Evolutionary conservation across 1,139 yeast genomes (phyloP), one percentile per base, ranked within the genome.

Genomic region (Candida neerlandica): DNA sequence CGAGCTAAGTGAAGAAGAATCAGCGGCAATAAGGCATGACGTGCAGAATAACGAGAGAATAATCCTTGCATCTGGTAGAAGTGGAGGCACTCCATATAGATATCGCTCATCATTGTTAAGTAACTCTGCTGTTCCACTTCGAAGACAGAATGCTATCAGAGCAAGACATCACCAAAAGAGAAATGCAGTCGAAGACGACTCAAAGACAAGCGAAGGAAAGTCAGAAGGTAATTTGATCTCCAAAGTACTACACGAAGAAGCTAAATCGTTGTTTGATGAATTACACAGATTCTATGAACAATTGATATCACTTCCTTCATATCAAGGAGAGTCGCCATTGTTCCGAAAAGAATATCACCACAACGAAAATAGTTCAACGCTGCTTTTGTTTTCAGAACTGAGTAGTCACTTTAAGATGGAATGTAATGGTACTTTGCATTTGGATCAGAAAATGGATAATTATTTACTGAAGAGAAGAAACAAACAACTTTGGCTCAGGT

Each of bases 11-110:
- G 48, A 47, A 14, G 52, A 51, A 46, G 63, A 55, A 14, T 46
- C 50, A 19, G 52, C 47, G 12, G 48, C 48, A 16, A 48, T 58
- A 35, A 51, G 59, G 9, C 54, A 57, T 2, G 61, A 58, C 26
- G 49, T 58, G 23, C 59, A 54, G 39, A 50, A 63, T 6, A 58
- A 57, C 41, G 70, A 67, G 47, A 51, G 65, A 32, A 55, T 67
- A n/a, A 55, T 69, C 5, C 58, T 68, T 2, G 59, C 69, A 3
- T 60, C 69, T 10, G 71, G 71, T 2, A 57, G 70, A n/a, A 58
- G 35, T 43, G 39, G 40, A 41, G 45, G 23, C n/a, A 12, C 16
- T 27, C 32, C 34, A 14, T 43, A 42, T 21, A 32, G 46, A 29
- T 41, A 29, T 21, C 11, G 42, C 32, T 42, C 48, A 16, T 26